Evolutionary conservation across 129 eudicot species (phyloP), one percentile per base, ranked within the genome.

Genomic region (Artemisia annua): DNA sequence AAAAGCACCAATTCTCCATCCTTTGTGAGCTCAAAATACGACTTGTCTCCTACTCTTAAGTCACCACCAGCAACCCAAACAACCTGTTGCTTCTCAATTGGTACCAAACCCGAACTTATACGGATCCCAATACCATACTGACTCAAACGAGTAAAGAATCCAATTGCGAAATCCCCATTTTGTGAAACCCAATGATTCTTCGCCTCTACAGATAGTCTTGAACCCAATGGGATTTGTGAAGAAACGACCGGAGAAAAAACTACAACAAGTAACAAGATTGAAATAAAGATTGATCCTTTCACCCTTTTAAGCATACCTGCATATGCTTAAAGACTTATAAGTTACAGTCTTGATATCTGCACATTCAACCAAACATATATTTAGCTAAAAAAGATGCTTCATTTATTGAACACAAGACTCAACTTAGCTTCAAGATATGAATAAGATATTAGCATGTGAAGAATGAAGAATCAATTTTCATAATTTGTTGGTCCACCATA

Each of bases 61-160:
- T 88, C 87, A 57, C 83, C 88, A 15, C 95, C 95, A 16, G 91
- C 95, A 70, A 77, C 75, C 95, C 95, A 88, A 79, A 88, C 91
- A 35, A 81, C 69, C 0, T 69, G 78, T 69, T 81, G 91, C 53
- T 79, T 82, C 52, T 80, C 75, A 11, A 11, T 28, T 28, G 95
- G 88, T 11, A 85, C 75, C n/a, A 78, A 83, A 67, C 51, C 67
- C 2, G 95, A 83, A 63, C 69, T 70, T 76, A 85, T 81, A 51
- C 66, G 86, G 70, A 88, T 73, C 35, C 95, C 95, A 14, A 83
- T 62, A 4, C 88, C 86, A 30, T 81, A 84, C 62, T 71, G 82
- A 55, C 77, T 77, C 3, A 75, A 67, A 32, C 58, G 84, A 13
- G 71, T 70, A 53, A 85, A 85, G 73, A 88, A 88, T 46, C 88